phyloP scores from a whole-genome alignment of 768 basidiomycete species.

The Holtermannia corniformis region DNA sequence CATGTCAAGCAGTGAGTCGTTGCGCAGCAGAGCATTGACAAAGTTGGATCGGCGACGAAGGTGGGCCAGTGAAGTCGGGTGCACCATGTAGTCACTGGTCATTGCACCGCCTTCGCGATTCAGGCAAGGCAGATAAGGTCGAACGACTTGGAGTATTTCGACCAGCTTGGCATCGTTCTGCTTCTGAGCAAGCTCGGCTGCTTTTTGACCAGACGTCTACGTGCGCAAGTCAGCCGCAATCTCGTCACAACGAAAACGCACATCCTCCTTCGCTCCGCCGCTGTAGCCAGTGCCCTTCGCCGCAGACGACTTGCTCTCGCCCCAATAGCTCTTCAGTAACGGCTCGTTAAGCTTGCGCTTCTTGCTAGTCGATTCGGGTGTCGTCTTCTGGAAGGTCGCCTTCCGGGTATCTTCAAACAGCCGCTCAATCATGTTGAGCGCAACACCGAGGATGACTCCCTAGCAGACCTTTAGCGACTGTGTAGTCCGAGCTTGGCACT shows the following conservation, averaged over 20 bases:
- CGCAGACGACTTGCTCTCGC: slow-evolving; percentile 1
- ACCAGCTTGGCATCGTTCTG: slow-evolving; percentile 66
- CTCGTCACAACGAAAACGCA: slow-evolving; percentile 44
- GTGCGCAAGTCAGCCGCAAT: background rate
- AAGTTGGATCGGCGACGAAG: slow-evolving; percentile 83
- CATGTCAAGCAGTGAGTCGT: slow-evolving; percentile 92
- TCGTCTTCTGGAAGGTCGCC: background rate
- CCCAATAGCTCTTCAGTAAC: slow-evolving; percentile 10
- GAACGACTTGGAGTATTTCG: slow-evolving; percentile 57
- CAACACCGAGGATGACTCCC: slow-evolving; percentile 83
- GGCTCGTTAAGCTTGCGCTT: slow-evolving; percentile 7
- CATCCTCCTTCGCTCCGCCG: slow-evolving; percentile 73
- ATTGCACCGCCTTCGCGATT: slow-evolving; percentile 64
- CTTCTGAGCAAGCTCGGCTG: slow-evolving; percentile 64
- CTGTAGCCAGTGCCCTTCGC: slow-evolving; percentile 82
- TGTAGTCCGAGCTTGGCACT: background rate
- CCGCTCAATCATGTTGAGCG: slow-evolving; percentile 74
- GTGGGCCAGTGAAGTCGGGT: slow-evolving; percentile 78
- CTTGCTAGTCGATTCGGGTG: slow-evolving; percentile 4
- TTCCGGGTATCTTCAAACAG: slow-evolving; percentile 47
- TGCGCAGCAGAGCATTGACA: slow-evolving; percentile 73
- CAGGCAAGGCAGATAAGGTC: slow-evolving; percentile 74
- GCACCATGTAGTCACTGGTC: slow-evolving; percentile 64
- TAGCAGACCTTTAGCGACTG: too few species aligned
- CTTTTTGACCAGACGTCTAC: slow-evolving; percentile 69